A percentile compares a stretch with the other conserved stretches of the same genome.
Conservation (phyloP, 345 rosid genomes). For the Populus ilicifolia region DNA sequence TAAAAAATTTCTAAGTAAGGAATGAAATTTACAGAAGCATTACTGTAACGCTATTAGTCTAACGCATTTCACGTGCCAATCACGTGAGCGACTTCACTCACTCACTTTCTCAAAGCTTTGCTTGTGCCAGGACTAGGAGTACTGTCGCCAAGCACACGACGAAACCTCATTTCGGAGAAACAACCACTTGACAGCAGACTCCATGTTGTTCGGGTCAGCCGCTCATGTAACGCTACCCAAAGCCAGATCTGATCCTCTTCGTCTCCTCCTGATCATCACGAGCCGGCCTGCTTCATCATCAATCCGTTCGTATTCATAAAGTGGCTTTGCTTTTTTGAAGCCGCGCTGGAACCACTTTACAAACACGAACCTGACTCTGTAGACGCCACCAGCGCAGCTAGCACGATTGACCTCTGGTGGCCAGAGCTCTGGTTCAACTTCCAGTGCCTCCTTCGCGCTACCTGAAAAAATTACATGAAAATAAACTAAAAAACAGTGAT, state of each 20-base stretch:
- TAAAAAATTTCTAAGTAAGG: neutral
- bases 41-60: neutral
- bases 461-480: constrained; percentile 27
- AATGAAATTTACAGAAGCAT: too few species aligned
- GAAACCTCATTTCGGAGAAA: constrained; percentile 68
- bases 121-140: constrained; percentile 91
- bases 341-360: constrained; percentile 55
- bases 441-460: constrained; percentile 50
- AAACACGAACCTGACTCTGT: constrained; percentile 43
- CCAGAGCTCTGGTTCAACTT: constrained; percentile 35
- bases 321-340: constrained; percentile 38
- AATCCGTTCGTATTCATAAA: constrained; percentile 1
- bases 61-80: neutral
- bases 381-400: constrained; percentile 25
- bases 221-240: constrained; percentile 42
- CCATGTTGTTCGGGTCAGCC: constrained; percentile 69
- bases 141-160: constrained; percentile 73
- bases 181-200: constrained; percentile 57
- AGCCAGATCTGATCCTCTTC: constrained; percentile 26
- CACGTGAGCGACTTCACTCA: too few species aligned
- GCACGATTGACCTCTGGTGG: constrained; percentile 5
- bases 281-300: constrained; percentile 1
- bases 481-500: neutral
- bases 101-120: constrained; percentile 88
- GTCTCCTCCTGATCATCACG: neutral